Conservation (phyloP, 805 yeast genomes). For the Kregervanrija pseudodelftensis region DNA sequence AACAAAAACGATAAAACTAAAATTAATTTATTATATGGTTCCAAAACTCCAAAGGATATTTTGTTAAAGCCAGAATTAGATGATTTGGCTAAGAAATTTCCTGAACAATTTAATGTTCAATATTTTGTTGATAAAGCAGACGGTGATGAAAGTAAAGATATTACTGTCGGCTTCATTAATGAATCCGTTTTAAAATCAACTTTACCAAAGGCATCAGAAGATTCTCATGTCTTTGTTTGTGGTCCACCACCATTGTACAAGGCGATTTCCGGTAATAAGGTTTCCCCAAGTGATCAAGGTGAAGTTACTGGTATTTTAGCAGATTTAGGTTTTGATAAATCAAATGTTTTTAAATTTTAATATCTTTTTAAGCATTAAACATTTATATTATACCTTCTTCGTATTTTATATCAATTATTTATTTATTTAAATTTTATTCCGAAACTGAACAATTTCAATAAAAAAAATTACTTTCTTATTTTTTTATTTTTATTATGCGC, state of each 20-base stretch:
- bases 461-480: neutral
- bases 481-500: neutral
- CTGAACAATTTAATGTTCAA: constrained; percentile 69
- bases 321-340: constrained; percentile 83
- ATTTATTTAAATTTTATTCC: constrained; percentile 2
- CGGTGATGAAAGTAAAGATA: constrained; percentile 37
- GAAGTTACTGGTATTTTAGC: constrained; percentile 81
- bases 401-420: neutral
- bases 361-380: neutral
- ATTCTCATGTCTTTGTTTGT: constrained; percentile 76
- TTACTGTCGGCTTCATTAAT: constrained; percentile 68
- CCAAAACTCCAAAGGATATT: constrained; percentile 69
- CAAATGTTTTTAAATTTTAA: constrained; percentile 84
- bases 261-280: constrained; percentile 80
- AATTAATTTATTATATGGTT: constrained; percentile 77
- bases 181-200: constrained; percentile 59
- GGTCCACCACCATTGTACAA: constrained; percentile 93
- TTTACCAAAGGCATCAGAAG: constrained; percentile 58
- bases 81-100: constrained; percentile 51
- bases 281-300: constrained; percentile 89
- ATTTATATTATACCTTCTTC: neutral
- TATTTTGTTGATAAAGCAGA: constrained; percentile 70
- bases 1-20: constrained; percentile 87
- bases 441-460: neutral
- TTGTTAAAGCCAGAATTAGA: constrained; percentile 76